phyloP scores from a whole-genome alignment of 1,284 basidiomycete species.

The Rugosomyces carneus region DNA sequence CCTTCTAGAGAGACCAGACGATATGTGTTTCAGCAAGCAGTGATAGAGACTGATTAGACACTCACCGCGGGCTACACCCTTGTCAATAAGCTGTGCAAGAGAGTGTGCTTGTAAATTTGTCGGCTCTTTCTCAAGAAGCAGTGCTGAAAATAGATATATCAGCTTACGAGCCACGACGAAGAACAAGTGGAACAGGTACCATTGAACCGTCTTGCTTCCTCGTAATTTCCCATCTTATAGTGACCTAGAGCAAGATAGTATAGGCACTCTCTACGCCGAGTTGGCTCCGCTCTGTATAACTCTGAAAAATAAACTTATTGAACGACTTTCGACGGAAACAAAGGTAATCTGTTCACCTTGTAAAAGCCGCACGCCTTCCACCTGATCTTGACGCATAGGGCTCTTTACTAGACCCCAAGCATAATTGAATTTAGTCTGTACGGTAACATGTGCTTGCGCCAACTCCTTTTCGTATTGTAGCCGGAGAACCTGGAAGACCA shows the following conservation, averaged over 20 bases:
- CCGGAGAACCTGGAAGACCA: conserved; percentile 72
- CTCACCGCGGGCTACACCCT: conserved; percentile 80
- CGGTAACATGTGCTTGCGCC: conserved; percentile 79
- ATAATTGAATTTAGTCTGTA: conserved; percentile 98
- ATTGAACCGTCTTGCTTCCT: conserved; percentile 91
- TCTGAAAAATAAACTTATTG: conserved; percentile 44
- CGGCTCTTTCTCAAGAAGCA: conserved; percentile 91
- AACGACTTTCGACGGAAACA: neutral
- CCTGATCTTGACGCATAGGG: conserved; percentile 75
- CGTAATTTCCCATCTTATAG: conserved; percentile 96
- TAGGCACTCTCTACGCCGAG: conserved; percentile 88
- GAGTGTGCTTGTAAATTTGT: conserved; percentile 92
- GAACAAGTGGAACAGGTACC: conserved; percentile 38
- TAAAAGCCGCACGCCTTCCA: conserved; percentile 84
- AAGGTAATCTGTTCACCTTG: conserved; percentile 57
- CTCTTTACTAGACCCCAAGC: conserved; percentile 96
- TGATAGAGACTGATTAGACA: conserved; percentile 9
- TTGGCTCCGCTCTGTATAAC: conserved; percentile 86
- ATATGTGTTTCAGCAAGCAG: conserved; percentile 8
- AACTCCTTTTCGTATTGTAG: conserved; percentile 88
- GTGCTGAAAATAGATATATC: conserved; percentile 40
- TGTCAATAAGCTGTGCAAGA: conserved; percentile 80
- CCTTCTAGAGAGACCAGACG: conserved; percentile 62
- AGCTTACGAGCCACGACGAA: neutral
- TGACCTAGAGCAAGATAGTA: conserved; percentile 97